Percentiles rank a stretch among this genome's conserved stretches.
phyloP scores from a whole-genome alignment of 1,284 basidiomycete species.

The Heterobasidion occidentale region DNA sequence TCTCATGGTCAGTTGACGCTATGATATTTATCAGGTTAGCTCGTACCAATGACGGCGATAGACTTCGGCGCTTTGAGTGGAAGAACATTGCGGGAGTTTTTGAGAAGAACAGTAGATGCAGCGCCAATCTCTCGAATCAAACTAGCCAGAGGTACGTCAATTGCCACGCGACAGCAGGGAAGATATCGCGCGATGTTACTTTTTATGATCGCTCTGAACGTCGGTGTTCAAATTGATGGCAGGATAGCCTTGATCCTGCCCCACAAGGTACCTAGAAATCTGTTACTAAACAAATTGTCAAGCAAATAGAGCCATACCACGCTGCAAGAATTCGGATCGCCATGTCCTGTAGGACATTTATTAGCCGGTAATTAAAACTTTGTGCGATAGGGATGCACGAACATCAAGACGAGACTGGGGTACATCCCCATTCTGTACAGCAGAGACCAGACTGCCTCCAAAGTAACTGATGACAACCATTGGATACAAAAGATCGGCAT shows the following conservation, averaged over 20 bases:
- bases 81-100: constrained; percentile 51
- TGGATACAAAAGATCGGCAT: background rate
- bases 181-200: constrained; percentile 22
- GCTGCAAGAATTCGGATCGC: constrained; percentile 53
- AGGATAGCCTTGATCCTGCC: constrained; percentile 54
- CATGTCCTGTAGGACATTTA: constrained; percentile 36
- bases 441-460: constrained; percentile 36
- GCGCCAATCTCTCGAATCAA: constrained; percentile 60
- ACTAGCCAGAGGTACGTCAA: constrained; percentile 19
- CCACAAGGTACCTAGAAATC: constrained; percentile 38
- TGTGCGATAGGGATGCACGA: constrained; percentile 1
- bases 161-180: background rate
- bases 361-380: background rate
- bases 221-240: constrained; percentile 36
- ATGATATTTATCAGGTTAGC: background rate
- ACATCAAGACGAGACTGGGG: constrained; percentile 41
- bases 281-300: background rate
- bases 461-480: constrained; percentile 31
- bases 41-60: constrained; percentile 41
- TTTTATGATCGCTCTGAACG: constrained; percentile 57
- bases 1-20: background rate
- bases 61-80: constrained; percentile 45
- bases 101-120: constrained; percentile 66
- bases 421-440: constrained; percentile 47
- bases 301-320: constrained; percentile 26